Percentiles rank a stretch among this genome's conserved stretches.
Conservation (phyloP, 805 yeast genomes). For the Yueomyces sinensis region DNA sequence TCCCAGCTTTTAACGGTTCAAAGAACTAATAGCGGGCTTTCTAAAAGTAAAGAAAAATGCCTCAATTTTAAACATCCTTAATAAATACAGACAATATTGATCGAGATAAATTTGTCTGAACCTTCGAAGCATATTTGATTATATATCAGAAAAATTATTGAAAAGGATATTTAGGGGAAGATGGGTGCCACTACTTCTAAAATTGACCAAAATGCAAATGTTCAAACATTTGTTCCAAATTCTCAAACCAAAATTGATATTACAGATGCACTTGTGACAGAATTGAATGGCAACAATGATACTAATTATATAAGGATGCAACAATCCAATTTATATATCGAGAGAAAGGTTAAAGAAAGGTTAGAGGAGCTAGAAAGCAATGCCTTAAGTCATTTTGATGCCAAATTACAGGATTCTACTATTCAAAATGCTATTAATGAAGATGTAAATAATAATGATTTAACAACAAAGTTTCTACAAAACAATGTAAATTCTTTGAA, state of each 20-base stretch:
- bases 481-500: constrained; percentile 32
- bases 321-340: constrained; percentile 50
- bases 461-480: constrained; percentile 23
- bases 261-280: constrained; percentile 48
- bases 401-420: constrained; percentile 32
- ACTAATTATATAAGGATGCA: constrained; percentile 63
- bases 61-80: no score
- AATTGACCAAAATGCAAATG: background rate
- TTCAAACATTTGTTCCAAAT: background rate
- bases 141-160: no score
- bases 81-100: no score
- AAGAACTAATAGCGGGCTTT: no score
- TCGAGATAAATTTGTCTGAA: no score
- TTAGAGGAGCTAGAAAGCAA: constrained; percentile 41
- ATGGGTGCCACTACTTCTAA: background rate
- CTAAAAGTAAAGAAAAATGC: no score
- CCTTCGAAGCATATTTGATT: no score
- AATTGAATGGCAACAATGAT: constrained; percentile 49
- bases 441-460: constrained; percentile 5
- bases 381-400: constrained; percentile 38
- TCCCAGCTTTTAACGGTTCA: no score
- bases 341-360: constrained; percentile 48
- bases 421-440: constrained; percentile 22
- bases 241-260: constrained; percentile 43
- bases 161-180: no score